A percentile compares a stretch with the other conserved stretches of the same genome.
These are phyloP conservation scores for Aspergillus thermomutatus DNA, from an alignment of 2,329 filamentous ascomycete species.

Conservation along the genomic window DNA sequence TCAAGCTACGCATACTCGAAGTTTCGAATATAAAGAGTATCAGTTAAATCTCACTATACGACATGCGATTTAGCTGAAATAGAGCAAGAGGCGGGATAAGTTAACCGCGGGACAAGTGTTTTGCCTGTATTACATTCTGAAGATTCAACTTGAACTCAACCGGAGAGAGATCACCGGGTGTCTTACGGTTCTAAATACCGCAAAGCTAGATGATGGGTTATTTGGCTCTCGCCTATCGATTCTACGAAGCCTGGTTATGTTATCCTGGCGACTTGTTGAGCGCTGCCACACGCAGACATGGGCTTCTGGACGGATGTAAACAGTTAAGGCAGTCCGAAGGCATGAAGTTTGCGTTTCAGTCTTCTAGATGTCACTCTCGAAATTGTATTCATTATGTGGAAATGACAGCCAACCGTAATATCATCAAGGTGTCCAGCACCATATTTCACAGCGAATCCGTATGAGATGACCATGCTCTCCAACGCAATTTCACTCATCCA, in stretches of 20 bases:
- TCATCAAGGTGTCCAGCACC: neutral
- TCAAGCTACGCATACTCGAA: neutral
- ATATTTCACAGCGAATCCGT: neutral
- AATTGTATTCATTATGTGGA: neutral
- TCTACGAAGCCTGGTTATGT: no score
- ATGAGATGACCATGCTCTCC: neutral
- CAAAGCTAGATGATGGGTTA: no score
- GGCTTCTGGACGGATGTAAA: neutral
- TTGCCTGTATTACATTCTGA: neutral
- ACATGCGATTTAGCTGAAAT: neutral
- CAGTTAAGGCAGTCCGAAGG: neutral
- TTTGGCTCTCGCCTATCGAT: no score
- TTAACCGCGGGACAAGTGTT: no score
- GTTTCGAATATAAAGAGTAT: no score
- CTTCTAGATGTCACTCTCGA: neutral
- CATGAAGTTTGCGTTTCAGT: neutral
- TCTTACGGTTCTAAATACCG: no score
- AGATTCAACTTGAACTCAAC: neutral
- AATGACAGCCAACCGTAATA: neutral
- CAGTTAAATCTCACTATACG: no score
- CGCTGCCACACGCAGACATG: neutral
- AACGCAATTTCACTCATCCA: conserved; percentile 65
- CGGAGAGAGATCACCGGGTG: no score
- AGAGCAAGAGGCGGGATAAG: neutral
- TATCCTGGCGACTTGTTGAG: no score